A percentile compares a stretch with the other conserved stretches of the same genome.
These are phyloP conservation scores for Triticum dicoccoides DNA, from an alignment of 176 grass and related monocot species.

Conservation along the genomic window DNA sequence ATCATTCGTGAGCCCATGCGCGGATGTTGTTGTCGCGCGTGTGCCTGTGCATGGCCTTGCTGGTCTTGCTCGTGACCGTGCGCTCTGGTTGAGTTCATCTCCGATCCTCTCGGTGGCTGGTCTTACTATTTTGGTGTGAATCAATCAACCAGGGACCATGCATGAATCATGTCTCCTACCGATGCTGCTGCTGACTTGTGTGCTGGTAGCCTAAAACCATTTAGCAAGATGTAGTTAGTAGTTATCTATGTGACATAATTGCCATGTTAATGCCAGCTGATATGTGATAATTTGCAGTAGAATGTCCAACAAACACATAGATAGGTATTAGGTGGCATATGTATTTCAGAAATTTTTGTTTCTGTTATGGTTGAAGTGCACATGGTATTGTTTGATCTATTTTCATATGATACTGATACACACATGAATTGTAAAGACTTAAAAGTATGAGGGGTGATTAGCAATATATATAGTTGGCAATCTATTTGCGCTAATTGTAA, in stretches of 20 bases:
- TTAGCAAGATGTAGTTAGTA: background rate
- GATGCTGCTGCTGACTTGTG: background rate
- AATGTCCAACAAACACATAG: background rate
- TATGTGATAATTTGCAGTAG: background rate
- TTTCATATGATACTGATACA: background rate
- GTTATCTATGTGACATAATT: conserved; percentile 8
- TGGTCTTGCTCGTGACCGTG: too few relatives aligned
- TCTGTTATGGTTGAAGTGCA: background rate
- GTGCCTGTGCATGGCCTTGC: too few relatives aligned
- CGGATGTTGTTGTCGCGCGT: too few relatives aligned
- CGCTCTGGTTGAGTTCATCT: too few relatives aligned
- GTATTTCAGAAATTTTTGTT: background rate
- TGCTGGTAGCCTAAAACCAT: background rate
- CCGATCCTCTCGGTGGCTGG: too few relatives aligned
- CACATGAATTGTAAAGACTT: background rate
- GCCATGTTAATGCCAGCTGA: background rate
- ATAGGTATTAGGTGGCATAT: background rate
- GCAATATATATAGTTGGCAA: background rate
- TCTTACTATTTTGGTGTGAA: too few relatives aligned
- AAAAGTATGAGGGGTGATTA: background rate
- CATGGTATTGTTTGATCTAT: background rate
- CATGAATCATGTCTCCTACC: too few relatives aligned
- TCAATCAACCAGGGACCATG: too few relatives aligned
- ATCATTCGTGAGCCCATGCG: too few relatives aligned
- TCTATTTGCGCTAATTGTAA: background rate